Conservation (phyloP, 306 rosid species). For the Sphenostylis stenocarpa region DNA sequence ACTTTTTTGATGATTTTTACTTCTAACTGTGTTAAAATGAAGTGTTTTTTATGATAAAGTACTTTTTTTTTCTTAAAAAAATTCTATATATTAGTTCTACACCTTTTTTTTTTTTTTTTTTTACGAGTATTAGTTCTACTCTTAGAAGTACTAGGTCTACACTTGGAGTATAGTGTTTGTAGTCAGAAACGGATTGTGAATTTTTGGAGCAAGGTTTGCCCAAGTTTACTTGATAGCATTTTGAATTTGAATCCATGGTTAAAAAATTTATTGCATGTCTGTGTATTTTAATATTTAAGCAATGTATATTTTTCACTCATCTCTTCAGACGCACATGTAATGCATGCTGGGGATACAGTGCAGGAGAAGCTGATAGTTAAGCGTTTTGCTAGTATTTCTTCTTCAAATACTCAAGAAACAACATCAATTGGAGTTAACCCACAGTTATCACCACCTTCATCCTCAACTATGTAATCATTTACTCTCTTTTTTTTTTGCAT, state of each 20-base stretch:
- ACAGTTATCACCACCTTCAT: slow-evolving; percentile 62
- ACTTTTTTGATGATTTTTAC: too few species aligned
- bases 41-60: not conserved
- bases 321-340: slow-evolving; percentile 18
- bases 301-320: slow-evolving; percentile 9
- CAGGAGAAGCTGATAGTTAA: slow-evolving; percentile 47
- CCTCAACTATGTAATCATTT: slow-evolving; percentile 66
- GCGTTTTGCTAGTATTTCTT: slow-evolving; percentile 75
- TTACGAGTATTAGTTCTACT: too few species aligned
- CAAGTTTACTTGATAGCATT: not conserved
- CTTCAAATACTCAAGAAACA: slow-evolving; percentile 60
- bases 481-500: slow-evolving; percentile 5
- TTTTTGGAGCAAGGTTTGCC: not conserved
- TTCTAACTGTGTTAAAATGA: not conserved
- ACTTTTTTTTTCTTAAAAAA: not conserved
- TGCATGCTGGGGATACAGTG: slow-evolving; percentile 36
- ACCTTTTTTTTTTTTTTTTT: too few species aligned
- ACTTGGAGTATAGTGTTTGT: not conserved
- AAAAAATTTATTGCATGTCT: not conserved
- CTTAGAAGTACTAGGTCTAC: too few species aligned
- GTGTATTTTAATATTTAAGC: not conserved
- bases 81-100: too few species aligned
- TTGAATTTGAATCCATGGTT: slow-evolving; percentile 15
- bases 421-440: slow-evolving; percentile 84
- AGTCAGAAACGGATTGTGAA: slow-evolving; percentile 17